Conservation (phyloP, 1,139 yeast species). For the Nakaseomyces glabratus region DNA sequence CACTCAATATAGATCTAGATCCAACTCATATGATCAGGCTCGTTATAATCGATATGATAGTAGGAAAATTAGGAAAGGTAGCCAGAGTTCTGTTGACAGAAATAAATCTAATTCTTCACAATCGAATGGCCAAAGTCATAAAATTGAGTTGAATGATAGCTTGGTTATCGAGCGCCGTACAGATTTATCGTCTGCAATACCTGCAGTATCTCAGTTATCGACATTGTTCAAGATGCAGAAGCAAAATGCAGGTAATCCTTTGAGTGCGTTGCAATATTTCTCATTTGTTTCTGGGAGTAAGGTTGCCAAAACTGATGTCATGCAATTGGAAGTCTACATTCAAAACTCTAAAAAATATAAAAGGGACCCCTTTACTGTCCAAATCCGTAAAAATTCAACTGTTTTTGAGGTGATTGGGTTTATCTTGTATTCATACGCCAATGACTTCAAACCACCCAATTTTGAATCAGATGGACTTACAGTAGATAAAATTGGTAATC, state of each 20-base stretch:
- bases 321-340: conserved; percentile 32
- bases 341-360: conserved; percentile 28
- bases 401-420: conserved; percentile 61
- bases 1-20: neutral
- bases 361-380: conserved; percentile 28
- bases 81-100: neutral
- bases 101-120: conserved; percentile 2
- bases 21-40: neutral
- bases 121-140: conserved; percentile 4
- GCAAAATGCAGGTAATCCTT: conserved; percentile 31
- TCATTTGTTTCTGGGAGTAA: conserved; percentile 41
- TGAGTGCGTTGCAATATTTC: conserved; percentile 47
- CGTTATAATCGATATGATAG: neutral
- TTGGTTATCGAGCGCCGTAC: conserved; percentile 20
- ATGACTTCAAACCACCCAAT: conserved; percentile 18
- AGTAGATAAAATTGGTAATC: conserved; percentile 32
- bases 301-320: conserved; percentile 28
- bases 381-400: conserved; percentile 39
- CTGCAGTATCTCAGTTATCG: conserved; percentile 27
- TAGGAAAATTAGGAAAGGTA: neutral
- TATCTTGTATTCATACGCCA: conserved; percentile 35
- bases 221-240: conserved; percentile 28
- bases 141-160: conserved; percentile 10
- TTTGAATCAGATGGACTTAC: conserved; percentile 17
- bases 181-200: conserved; percentile 11